Percentiles rank a stretch among this genome's conserved stretches.
Evolutionary conservation across 495 filamentous ascomycete species (phyloP).

Genomic region (Podospora didyma): DNA sequence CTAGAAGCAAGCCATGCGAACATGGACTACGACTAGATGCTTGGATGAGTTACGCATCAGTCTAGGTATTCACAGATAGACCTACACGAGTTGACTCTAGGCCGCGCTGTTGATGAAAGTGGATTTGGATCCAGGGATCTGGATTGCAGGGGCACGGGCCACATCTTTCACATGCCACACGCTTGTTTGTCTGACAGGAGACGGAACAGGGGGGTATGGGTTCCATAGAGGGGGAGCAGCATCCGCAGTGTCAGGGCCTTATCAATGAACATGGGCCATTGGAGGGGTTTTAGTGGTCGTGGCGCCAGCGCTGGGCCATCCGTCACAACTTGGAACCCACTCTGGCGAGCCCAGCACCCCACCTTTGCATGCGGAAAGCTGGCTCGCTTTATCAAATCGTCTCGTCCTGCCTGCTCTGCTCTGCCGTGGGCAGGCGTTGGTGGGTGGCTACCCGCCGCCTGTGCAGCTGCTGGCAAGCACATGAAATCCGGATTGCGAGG

Average conservation of each 20-base stretch:
- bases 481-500: constrained; percentile 14
- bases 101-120: no score
- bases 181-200: no score
- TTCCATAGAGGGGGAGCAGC: neutral
- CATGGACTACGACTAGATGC: no score
- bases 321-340: neutral
- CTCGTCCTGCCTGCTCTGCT: neutral
- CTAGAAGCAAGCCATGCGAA: no score
- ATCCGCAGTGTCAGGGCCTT: neutral
- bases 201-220: neutral
- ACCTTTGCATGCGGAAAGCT: constrained; percentile 1
- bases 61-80: no score
- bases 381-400: neutral
- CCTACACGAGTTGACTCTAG: no score
- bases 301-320: neutral
- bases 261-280: neutral
- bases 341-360: neutral
- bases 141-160: constrained; percentile 3
- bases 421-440: constrained; percentile 1
- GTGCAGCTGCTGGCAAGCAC: constrained; percentile 9
- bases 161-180: constrained; percentile 7
- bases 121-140: no score
- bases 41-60: no score
- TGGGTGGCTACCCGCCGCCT: constrained; percentile 5
- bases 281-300: neutral